Evolutionary conservation across 495 filamentous ascomycete species (phyloP).

Genomic region (Aspergillus ostianus): DNA sequence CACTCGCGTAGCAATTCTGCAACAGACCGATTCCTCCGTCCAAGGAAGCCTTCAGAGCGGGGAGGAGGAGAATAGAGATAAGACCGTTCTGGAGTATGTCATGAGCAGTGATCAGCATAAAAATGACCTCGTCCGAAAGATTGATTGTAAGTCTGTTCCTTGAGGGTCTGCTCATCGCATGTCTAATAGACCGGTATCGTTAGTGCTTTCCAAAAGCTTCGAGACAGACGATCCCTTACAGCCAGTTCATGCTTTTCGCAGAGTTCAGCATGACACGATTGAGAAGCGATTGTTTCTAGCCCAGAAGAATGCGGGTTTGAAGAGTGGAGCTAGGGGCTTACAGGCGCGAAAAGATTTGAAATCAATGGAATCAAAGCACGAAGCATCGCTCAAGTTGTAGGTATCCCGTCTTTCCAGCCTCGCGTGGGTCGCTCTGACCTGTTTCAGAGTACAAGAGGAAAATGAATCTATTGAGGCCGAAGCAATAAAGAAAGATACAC

Average conservation of each 20-base stretch:
- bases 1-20: conserved; percentile 65
- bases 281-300: conserved; percentile 61
- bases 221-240: conserved; percentile 51
- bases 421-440: conserved; percentile 6
- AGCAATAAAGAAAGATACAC: conserved; percentile 56
- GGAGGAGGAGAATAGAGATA: conserved; percentile 21
- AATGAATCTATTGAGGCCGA: conserved; percentile 54
- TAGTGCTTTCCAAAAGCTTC: conserved; percentile 45
- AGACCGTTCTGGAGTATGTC: conserved; percentile 63
- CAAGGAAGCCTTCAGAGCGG: conserved; percentile 4
- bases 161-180: background rate
- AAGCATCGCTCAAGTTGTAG: conserved; percentile 53
- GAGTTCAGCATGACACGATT: conserved; percentile 57
- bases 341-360: conserved; percentile 69
- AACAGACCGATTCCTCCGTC: conserved; percentile 57
- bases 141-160: conserved; percentile 44
- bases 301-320: conserved; percentile 67
- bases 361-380: conserved; percentile 60
- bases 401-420: conserved; percentile 1
- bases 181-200: conserved; percentile 1
- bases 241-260: conserved; percentile 57
- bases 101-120: conserved; percentile 61
- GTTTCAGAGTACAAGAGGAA: conserved; percentile 50
- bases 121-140: conserved; percentile 56
- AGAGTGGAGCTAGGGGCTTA: conserved; percentile 70